Evolutionary conservation across 2,329 filamentous ascomycete species (phyloP).

Genomic region (Paraphaeosphaeria minitans): DNA sequence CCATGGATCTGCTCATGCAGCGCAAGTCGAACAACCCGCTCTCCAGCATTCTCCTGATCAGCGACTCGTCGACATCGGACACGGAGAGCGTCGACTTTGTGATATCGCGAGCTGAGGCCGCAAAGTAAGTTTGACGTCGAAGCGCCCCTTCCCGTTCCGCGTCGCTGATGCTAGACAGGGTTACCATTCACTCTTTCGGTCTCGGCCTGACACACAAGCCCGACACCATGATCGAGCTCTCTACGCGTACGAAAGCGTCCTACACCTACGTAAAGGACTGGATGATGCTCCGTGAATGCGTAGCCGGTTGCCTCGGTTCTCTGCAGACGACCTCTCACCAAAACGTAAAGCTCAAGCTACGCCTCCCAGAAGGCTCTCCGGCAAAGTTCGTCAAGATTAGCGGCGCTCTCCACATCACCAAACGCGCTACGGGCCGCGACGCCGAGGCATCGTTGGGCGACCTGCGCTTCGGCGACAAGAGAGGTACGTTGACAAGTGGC

Average conservation of each 20-base stretch:
- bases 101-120: slow-evolving; percentile 92
- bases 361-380: slow-evolving; percentile 91
- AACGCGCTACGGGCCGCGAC: slow-evolving; percentile 90
- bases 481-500: slow-evolving; percentile 49
- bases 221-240: slow-evolving; percentile 97
- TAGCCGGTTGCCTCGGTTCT: slow-evolving; percentile 89
- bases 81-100: slow-evolving; percentile 97
- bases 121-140: slow-evolving; percentile 69
- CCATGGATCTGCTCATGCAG: slow-evolving; percentile 98
- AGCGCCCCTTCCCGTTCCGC: slow-evolving; percentile 10
- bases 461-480: slow-evolving; percentile 92
- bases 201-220: slow-evolving; percentile 97
- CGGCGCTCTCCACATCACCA: slow-evolving; percentile 93
- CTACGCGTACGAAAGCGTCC: slow-evolving; percentile 91
- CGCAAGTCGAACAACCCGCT: slow-evolving; percentile 94
- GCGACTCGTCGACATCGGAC: slow-evolving; percentile 94
- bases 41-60: slow-evolving; percentile 94
- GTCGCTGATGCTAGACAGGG: slow-evolving; percentile 57
- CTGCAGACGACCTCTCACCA: slow-evolving; percentile 97
- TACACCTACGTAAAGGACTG: slow-evolving; percentile 99
- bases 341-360: slow-evolving; percentile 94
- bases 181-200: slow-evolving; percentile 95
- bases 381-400: slow-evolving; percentile 99
- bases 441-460: slow-evolving; percentile 92
- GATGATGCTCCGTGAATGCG: slow-evolving; percentile 99